Base-by-base conservation (phyloP, 192 early-diverging fungal genomes). In the Rhizoclosmatium sp. region DNA sequence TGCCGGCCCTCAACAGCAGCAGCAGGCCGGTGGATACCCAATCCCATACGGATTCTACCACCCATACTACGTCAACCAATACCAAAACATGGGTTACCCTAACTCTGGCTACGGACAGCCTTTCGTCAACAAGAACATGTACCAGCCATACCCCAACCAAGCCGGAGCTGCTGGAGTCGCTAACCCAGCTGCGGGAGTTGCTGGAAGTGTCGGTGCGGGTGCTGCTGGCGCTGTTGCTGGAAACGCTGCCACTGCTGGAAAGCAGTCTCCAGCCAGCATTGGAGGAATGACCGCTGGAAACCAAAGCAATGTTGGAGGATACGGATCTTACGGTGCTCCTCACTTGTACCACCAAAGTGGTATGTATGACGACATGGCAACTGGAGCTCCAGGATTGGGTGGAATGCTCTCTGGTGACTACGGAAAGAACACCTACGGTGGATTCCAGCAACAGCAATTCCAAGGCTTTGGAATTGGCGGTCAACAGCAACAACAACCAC, bases 111-210 rank as follows among this genome's bases (percentile, higher is more conserved):
- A 95, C 82, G 94, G 92, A n/a, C 95, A 96, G 82, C 95, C 93
- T 7, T 95, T 94, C 80, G 89, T 95, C 82, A 95, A 94, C 87
- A 96, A 97, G 89, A 89, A 85, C 48, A 91, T 95, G 88, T 97
- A 96, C 73, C 94, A 94, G 19, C 93, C 93, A 91, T 95, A 96
- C 80, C 84, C 83, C 42, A n/a, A 67, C 16, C 75, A 76, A 51
- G 69, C 51, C 47, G 45, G 45, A 2, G 47, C 69, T 31, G 47
- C 69, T 21, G 69, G 69, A 23, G 46, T 41, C 44, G 65, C 65
- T 4, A 62, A 44, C 40, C n/a, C 77, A 4, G 39, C 71, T 3
- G 71, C 51, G 48, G 59, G 46, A 1, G 49, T 48, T 42, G 66
- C 47, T 3, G 59, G 65, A 16, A 7, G 61, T 21, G 42, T 19